A percentile compares a stretch with the other conserved stretches of the same genome.
phyloP scores from a whole-genome alignment of 2,329 filamentous ascomycete genomes.

The Westerdykella sp. region DNA sequence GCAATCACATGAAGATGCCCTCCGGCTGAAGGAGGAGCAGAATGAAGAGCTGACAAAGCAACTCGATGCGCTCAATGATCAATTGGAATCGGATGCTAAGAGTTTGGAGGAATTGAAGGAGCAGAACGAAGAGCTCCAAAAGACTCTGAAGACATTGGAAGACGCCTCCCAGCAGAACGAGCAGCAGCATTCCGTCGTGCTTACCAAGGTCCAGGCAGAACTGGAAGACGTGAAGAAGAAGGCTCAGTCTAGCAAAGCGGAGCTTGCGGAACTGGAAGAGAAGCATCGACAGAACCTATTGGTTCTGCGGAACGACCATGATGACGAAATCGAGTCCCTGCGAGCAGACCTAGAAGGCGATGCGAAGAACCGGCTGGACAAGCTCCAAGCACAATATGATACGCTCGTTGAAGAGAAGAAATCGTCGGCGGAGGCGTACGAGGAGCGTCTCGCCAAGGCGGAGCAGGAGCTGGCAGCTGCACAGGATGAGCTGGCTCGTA shows the following conservation, averaged over 20 bases:
- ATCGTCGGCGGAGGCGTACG: slow-evolving; percentile 16
- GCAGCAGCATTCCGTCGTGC: slow-evolving; percentile 19
- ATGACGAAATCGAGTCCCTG: slow-evolving; percentile 30
- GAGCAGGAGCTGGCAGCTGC: slow-evolving; percentile 15
- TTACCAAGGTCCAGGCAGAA: slow-evolving; percentile 21
- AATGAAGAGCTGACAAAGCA: slow-evolving; percentile 30
- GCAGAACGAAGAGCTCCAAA: slow-evolving; percentile 24
- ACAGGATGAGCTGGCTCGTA: slow-evolving; percentile 11
- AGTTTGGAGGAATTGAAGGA: slow-evolving; percentile 23
- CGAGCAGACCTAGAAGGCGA: slow-evolving; percentile 33
- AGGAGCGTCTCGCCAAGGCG: slow-evolving; percentile 16
- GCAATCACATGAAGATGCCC: slow-evolving; percentile 23
- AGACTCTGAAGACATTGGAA: slow-evolving; percentile 30
- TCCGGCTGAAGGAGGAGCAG: slow-evolving; percentile 25
- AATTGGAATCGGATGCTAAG: slow-evolving; percentile 25
- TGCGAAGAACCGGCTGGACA: slow-evolving; percentile 28
- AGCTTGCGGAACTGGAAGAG: slow-evolving; percentile 22
- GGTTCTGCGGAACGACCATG: slow-evolving; percentile 28
- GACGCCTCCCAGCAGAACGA: slow-evolving; percentile 23
- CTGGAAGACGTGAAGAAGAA: slow-evolving; percentile 23
- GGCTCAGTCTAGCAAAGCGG: slow-evolving; percentile 20
- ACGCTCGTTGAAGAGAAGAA: slow-evolving; percentile 27
- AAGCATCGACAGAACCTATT: slow-evolving; percentile 25
- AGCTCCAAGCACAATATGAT: slow-evolving; percentile 29
- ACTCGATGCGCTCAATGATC: slow-evolving; percentile 30